Conservation (phyloP, 768 basidiomycete genomes). For the Pleurotus sapidus region DNA sequence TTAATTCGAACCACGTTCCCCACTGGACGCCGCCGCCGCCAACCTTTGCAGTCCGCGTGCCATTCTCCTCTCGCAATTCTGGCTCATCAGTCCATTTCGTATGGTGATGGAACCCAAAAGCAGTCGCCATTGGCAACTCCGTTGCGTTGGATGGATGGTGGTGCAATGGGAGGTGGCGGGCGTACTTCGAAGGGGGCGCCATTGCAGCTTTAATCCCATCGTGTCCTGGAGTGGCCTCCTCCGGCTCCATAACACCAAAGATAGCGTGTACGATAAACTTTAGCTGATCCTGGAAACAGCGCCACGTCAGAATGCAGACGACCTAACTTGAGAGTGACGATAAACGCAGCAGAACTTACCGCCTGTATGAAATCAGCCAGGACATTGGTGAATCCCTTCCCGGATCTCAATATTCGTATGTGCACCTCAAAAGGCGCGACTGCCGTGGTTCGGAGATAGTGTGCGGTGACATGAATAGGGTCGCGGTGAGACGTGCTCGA, state of each 20-base stretch:
- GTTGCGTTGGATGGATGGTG: slow-evolving; percentile 45
- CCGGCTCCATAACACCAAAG: slow-evolving; percentile 45
- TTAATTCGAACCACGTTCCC: slow-evolving; percentile 57
- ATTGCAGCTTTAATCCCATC: slow-evolving; percentile 25
- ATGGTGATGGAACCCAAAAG: slow-evolving; percentile 33
- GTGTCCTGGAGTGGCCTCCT: slow-evolving; percentile 17
- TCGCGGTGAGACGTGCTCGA: slow-evolving; percentile 45
- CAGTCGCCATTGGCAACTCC: slow-evolving; percentile 15
- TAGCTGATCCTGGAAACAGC: slow-evolving; percentile 33
- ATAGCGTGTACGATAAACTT: slow-evolving; percentile 54
- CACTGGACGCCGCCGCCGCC: slow-evolving; percentile 56
- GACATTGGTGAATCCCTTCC: slow-evolving; percentile 56
- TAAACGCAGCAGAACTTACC: slow-evolving; percentile 25
- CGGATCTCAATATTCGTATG: slow-evolving; percentile 44
- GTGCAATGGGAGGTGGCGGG: slow-evolving; percentile 56
- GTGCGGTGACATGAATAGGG: slow-evolving; percentile 57
- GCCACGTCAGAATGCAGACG: too few species aligned
- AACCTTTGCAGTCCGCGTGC: slow-evolving; percentile 35
- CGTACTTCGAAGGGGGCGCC: slow-evolving; percentile 52
- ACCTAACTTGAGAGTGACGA: too few species aligned
- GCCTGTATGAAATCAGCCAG: slow-evolving; percentile 56
- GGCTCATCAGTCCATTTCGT: slow-evolving; percentile 39
- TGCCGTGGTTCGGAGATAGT: slow-evolving; percentile 49
- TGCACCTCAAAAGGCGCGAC: slow-evolving; percentile 42
- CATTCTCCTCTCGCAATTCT: slow-evolving; percentile 37